Base-by-base conservation (phyloP, 176 grass and related monocot species). In the Aegilops speltoides region DNA sequence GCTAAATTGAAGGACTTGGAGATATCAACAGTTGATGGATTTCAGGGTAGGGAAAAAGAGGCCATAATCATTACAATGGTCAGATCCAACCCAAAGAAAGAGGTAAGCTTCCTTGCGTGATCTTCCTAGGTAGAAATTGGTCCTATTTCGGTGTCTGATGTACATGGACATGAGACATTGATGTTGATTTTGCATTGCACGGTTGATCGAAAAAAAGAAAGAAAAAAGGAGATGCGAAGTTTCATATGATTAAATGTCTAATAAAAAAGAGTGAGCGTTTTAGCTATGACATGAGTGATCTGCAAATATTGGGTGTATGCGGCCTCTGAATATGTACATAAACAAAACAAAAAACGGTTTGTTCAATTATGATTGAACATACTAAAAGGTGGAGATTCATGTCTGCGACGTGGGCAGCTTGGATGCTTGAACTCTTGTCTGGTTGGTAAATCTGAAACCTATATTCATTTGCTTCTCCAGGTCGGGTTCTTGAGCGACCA, bases 51-150 rank as follows among this genome's bases (percentile, higher is more conserved):
- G 37, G 96, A 98, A 48, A 98, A 98, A 87, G 96, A 98, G 87
- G 93, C 96, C 56, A 94, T 96, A 72, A 91, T 98, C 84, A 96
- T 98, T 84, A 85, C 96, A 9, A 98, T 98, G 96, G 96, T 98
- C 72, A 87, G 96, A 37, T 98, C 93, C 37, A 98, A 98, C 86
- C 91, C 90, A 28, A 95, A 91, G 82, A 95, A 90, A 86, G 93
- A 98, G 96, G 96, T 95, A 88, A 83, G 19, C 68, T 81, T 71
- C 66, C 41, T 80, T 46, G 31, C 62, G 26, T 6, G 1, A 75
- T 66, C 38, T 48, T 85, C 57, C 74, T 14, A 85, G 24, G 22
- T 48, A 64, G 14, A 11, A 31, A 63, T n/a, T 19, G 60, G 61
- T 68, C 25, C 82, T 80, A 32, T 89, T 50, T 80, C 11, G 0